These are phyloP conservation scores for Escovopsis sp. DNA, from an alignment of 2,329 filamentous ascomycete species.

Conservation along the genomic window DNA sequence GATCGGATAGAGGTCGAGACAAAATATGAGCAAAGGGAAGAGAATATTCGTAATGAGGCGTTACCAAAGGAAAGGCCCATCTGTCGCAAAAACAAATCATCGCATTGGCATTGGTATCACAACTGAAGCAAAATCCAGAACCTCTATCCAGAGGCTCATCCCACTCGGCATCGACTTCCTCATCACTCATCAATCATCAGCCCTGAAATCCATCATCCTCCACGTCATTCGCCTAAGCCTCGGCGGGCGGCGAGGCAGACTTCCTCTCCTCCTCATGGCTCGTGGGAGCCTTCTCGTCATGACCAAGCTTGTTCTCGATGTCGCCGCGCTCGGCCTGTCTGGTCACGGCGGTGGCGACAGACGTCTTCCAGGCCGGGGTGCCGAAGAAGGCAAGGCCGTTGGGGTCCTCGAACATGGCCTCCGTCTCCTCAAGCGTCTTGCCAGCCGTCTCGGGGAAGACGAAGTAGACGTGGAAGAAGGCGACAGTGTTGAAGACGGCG, in stretches of 20 bases:
- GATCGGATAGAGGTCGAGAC: too few species aligned
- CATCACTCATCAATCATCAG: too few species aligned
- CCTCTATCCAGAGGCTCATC: neutral
- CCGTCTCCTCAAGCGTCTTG: constrained; percentile 40
- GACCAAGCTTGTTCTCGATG: constrained; percentile 12
- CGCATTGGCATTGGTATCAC: neutral
- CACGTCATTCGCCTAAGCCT: neutral
- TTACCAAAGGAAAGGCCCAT: too few species aligned
- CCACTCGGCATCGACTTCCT: too few species aligned
- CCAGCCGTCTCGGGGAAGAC: constrained; percentile 42
- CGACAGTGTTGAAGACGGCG: constrained; percentile 34
- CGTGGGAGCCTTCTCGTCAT: constrained; percentile 9
- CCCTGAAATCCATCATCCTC: neutral
- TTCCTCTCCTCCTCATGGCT: constrained; percentile 7
- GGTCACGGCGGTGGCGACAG: constrained; percentile 9
- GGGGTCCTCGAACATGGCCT: constrained; percentile 30
- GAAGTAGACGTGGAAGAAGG: constrained; percentile 38
- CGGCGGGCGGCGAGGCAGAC: neutral
- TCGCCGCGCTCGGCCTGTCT: constrained; percentile 14
- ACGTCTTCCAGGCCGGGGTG: constrained; percentile 19
- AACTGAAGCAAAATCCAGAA: neutral
- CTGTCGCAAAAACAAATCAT: neutral
- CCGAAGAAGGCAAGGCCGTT: constrained; percentile 17
- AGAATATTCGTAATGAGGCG: too few species aligned
- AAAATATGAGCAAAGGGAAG: too few species aligned